Conservation (phyloP, 306 rosid species). For the Elaeagnus macrophylla region DNA sequence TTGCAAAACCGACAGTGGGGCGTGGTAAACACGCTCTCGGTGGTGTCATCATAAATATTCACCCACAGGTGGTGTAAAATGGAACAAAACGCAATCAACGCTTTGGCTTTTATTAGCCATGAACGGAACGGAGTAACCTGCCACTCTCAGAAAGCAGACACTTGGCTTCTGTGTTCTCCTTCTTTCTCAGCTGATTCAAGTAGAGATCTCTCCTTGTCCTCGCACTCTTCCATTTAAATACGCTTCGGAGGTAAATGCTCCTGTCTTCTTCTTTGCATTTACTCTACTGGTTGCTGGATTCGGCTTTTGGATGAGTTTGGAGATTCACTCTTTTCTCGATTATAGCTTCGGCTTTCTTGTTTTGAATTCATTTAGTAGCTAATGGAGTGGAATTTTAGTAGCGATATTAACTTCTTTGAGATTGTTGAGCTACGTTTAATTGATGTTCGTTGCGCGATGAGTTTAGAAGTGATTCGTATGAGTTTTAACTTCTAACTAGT, state of each 20-base stretch:
- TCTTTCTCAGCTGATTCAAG: no score
- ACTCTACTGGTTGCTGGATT: background rate
- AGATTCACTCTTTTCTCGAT: constrained; percentile 2
- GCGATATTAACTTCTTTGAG: background rate
- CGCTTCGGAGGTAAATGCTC: background rate
- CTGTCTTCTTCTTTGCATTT: background rate
- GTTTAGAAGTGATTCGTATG: background rate
- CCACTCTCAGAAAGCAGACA: background rate
- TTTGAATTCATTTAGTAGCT: background rate
- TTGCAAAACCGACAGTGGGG: constrained; percentile 6
- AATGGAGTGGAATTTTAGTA: constrained; percentile 1
- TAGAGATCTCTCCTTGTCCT: background rate
- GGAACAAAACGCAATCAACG: constrained; percentile 1
- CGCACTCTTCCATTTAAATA: constrained; percentile 1
- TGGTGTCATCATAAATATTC: constrained; percentile 8
- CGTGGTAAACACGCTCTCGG: constrained; percentile 36
- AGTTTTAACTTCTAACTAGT: background rate
- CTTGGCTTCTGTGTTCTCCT: background rate
- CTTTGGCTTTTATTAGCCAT: background rate
- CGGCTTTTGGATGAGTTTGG: background rate
- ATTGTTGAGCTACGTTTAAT: background rate
- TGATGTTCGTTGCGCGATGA: background rate
- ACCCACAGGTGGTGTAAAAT: background rate
- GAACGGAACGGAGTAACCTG: background rate
- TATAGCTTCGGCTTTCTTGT: background rate